Evolutionary conservation across 129 eudicot species (phyloP).

Genomic region (Smallanthus sonchifolius): DNA sequence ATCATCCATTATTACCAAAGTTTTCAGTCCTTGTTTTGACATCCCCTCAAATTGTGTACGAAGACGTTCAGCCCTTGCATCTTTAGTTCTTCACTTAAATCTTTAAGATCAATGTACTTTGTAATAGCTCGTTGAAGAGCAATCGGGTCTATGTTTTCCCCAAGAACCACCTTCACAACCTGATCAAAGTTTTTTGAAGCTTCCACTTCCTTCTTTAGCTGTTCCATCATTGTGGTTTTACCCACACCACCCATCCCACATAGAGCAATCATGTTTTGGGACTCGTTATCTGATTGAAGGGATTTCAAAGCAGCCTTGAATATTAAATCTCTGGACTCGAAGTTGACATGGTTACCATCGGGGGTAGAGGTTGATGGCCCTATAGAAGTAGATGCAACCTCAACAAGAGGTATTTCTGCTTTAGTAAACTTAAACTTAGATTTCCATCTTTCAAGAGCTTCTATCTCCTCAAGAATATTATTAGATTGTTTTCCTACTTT

Average conservation of each 20-base stretch:
- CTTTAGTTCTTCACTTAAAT: neutral
- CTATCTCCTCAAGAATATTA: neutral
- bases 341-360: neutral
- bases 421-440: neutral
- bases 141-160: neutral
- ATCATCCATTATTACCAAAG: constrained; percentile 16
- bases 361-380: too few species aligned
- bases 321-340: neutral
- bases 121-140: constrained; percentile 1
- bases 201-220: neutral
- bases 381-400: too few species aligned
- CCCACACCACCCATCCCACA: constrained; percentile 10
- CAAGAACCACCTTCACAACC: constrained; percentile 7
- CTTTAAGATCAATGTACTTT: neutral
- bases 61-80: constrained; percentile 19
- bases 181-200: neutral
- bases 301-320: neutral
- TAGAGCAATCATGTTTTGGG: constrained; percentile 6
- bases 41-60: neutral
- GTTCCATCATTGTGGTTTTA: constrained; percentile 8
- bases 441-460: neutral
- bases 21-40: neutral
- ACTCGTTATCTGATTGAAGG: neutral
- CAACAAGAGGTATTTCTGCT: neutral
- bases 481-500: neutral